Evolutionary conservation across 176 grass and related monocot genomes (phyloP), one percentile per base, ranked within the genome.

Genomic region (Musa schizocarpa): DNA sequence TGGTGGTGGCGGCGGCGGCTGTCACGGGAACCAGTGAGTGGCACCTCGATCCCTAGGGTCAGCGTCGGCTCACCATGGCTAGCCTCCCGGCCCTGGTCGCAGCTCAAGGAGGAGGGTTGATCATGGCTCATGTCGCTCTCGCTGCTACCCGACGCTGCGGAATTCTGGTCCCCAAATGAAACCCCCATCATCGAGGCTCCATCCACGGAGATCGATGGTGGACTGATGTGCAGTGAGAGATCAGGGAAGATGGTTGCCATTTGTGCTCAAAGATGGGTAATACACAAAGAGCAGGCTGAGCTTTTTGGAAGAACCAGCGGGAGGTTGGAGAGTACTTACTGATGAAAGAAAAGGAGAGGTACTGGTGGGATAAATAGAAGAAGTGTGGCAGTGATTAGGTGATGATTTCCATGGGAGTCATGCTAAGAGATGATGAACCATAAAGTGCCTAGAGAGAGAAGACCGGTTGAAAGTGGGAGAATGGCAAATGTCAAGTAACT

Each of bases 151-250:
- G 58, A 22, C 79, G 59, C 26, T 11, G 66, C 26, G 0, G n/a
- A 50, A 76, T 64, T 51, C 17, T 63, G 58, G 14, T 76, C 57
- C 74, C 74, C n/a, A 2, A 17, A 53, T 7, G 64, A 65, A 51
- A 13, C 58, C 34, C 74, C 57, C 74, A 24, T 56, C 53, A 9
- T 65, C 25, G 57, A 13, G 11, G 13, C 23, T 13, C 7, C 53
- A 24, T 49, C 65, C 11, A 17, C 65, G 2, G 24, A 77, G 29
- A 85, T 76, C 58, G 76, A 68, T 16, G 89, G 93, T 5, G 79
- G 87, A 77, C 93, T 88, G 74, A 96, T 96, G 51, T 82, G 79
- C 17, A 96, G 90, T 54, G 87, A 92, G 34, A 96, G 93, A 79
- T 90, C 91, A 24, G 85, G 89, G 34, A 70, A 89, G 69, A 78